Evolutionary conservation across 2,329 filamentous ascomycete species (phyloP), one percentile per base, ranked within the genome.

Genomic region (Hymenoscyphus linearis): DNA sequence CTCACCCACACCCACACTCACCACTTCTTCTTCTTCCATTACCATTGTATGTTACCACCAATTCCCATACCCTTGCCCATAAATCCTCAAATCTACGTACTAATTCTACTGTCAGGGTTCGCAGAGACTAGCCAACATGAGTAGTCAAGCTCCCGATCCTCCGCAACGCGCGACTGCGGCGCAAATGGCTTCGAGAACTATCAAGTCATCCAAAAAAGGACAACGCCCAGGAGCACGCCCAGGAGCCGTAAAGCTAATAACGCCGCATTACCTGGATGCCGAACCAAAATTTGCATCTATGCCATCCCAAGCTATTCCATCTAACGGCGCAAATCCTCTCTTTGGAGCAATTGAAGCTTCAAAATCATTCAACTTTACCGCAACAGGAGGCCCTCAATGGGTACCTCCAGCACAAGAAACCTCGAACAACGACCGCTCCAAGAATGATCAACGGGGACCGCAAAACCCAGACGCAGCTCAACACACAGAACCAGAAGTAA

Each of bases 131-230:
- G 52, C 18, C 27, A 31, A 61, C 61, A 64, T 57, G 50, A 69
- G 70, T 67, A 67, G 69, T 53, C 34, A 55, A 18, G 14, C 31
- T n/a, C 52, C 26, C 5, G 36, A 36, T 35, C 26, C 57, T 10
- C 60, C 69, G 47, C 64, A 61, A 59, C 67, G 69, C 57, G 71
- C 70, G 22, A 74, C 68, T 57, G 72, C 72, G 34, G 71, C 72
- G 53, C 72, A 74, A 57, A 56, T 74, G 55, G 72, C 72, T 27
- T 60, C 65, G 1, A 66, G 72, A 56, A 70, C 64, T 40, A 70
- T 74, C 60, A 72, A 70, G 56, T 61, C 61, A 18, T 62, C 64
- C 37, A 63, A 62, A 16, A 68, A 64, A 56, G 53, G 57, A 34
- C 52, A 47, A 40, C 55, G 47, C 57, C 40, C 60, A 60, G 54